A percentile compares a stretch with the other conserved stretches of the same genome.
Evolutionary conservation across 2,329 filamentous ascomycete species (phyloP).

Genomic region (Metarhizium album): DNA sequence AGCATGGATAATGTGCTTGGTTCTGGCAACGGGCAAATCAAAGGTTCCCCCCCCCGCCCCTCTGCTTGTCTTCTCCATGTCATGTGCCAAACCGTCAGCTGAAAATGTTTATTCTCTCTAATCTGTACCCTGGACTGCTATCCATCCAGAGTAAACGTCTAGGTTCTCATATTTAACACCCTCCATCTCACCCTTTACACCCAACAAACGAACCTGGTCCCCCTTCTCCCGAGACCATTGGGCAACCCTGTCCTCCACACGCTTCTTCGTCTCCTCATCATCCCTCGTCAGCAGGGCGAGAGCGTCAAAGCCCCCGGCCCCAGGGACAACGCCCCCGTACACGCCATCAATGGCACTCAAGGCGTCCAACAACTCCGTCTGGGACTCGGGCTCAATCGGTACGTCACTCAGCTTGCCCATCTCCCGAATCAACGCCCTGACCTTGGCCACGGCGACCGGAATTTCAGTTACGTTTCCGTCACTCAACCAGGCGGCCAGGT

Average conservation of each 20-base stretch:
- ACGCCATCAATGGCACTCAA: constrained; percentile 65
- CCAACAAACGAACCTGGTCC: constrained; percentile 56
- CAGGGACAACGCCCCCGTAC: constrained; percentile 83
- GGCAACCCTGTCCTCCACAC: constrained; percentile 51
- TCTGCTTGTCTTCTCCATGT: no score
- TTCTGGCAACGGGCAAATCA: constrained; percentile 2
- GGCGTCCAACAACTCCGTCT: constrained; percentile 76
- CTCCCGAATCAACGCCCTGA: constrained; percentile 54
- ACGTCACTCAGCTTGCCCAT: constrained; percentile 69
- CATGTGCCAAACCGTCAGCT: no score
- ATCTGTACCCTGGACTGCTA: constrained; percentile 9
- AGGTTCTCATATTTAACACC: constrained; percentile 43
- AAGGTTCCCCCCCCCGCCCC: background rate
- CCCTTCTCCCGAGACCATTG: constrained; percentile 52
- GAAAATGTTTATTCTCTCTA: no score
- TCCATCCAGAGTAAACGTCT: constrained; percentile 33
- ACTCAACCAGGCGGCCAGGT: constrained; percentile 54
- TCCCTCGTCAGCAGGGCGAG: constrained; percentile 71
- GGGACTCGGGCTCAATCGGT: constrained; percentile 78
- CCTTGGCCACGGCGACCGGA: constrained; percentile 34
- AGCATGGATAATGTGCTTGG: background rate
- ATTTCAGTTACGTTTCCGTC: constrained; percentile 34
- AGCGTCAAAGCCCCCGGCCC: constrained; percentile 89
- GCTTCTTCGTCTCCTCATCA: constrained; percentile 49
- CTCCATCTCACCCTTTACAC: constrained; percentile 62